Conservation (phyloP, 148 eudicot genomes). For the Chenopodium formosanum region DNA sequence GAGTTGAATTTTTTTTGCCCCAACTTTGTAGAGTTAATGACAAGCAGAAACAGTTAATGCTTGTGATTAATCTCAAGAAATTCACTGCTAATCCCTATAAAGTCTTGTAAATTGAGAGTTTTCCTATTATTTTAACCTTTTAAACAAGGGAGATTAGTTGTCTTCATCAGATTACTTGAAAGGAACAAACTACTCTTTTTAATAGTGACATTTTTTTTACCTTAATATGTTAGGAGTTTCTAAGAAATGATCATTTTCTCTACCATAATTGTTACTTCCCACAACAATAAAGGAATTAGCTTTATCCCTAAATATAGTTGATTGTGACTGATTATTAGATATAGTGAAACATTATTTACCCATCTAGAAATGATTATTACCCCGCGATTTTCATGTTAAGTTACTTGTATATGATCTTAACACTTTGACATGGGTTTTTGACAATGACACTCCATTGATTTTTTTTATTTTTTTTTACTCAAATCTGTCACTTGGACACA, state of each 20-base stretch:
- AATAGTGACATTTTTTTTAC: not conserved
- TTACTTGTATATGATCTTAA: no score
- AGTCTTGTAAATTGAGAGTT: slow-evolving; percentile 8
- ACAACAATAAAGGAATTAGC: not conserved
- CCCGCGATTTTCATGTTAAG: no score
- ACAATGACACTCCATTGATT: no score
- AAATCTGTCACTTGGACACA: no score
- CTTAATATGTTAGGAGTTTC: not conserved
- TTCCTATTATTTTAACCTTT: not conserved
- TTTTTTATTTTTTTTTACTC: no score
- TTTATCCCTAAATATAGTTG: not conserved
- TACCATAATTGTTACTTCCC: slow-evolving; percentile 1
- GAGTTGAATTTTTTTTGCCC: not conserved
- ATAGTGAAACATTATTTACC: not conserved
- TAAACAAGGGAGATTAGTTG: not conserved
- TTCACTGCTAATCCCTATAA: slow-evolving; percentile 31
- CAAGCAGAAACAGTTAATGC: slow-evolving; percentile 21
- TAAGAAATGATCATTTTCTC: not conserved
- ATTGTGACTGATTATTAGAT: not conserved
- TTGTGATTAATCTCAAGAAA: slow-evolving; percentile 23
- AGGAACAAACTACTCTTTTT: not conserved
- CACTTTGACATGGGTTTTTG: no score
- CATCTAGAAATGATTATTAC: not conserved
- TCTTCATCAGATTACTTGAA: not conserved
- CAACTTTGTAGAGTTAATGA: slow-evolving; percentile 10